Evolutionary conservation across 1,284 basidiomycete species (phyloP).

Genomic region (Ustilago xerochloae): DNA sequence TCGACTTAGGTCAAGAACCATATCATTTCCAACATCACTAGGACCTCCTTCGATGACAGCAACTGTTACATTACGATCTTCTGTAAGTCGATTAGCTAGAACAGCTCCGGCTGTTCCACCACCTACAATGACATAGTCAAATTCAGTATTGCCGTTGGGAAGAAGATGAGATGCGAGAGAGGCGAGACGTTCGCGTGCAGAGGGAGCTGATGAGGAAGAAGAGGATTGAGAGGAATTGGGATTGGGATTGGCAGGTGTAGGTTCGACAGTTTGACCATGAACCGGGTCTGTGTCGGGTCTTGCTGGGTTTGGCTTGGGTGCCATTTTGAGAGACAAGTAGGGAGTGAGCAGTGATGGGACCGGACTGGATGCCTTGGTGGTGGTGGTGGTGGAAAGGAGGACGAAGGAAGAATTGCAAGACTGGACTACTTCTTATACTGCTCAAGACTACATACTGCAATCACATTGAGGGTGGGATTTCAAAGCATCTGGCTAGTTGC

Average conservation of each 20-base stretch:
- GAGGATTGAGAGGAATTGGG: too few species aligned
- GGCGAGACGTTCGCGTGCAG: conserved; percentile 55
- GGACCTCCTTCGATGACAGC: conserved; percentile 69
- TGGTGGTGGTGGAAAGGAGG: not conserved
- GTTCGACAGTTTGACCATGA: conserved; percentile 55
- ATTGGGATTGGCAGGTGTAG: conserved; percentile 26
- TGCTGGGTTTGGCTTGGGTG: conserved; percentile 48
- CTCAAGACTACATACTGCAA: not conserved
- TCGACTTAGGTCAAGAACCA: conserved; percentile 65
- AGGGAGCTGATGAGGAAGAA: conserved; percentile 24
- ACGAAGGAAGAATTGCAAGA: not conserved
- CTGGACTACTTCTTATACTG: conserved; percentile 17
- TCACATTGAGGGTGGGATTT: too few species aligned
- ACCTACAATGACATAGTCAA: conserved; percentile 68
- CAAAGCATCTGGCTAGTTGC: too few species aligned
- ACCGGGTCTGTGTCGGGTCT: conserved; percentile 53
- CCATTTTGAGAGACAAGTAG: conserved; percentile 13
- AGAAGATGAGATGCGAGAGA: conserved; percentile 62
- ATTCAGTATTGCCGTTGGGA: conserved; percentile 59
- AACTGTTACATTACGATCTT: conserved; percentile 64
- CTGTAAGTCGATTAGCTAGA: conserved; percentile 67
- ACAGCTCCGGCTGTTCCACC: conserved; percentile 68
- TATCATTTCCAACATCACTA: conserved; percentile 63
- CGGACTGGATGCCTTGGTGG: not conserved
- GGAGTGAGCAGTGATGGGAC: not conserved